These are phyloP conservation scores for Ruellia speciosa DNA, from an alignment of 305 asterid species.

Conservation along the genomic window DNA sequence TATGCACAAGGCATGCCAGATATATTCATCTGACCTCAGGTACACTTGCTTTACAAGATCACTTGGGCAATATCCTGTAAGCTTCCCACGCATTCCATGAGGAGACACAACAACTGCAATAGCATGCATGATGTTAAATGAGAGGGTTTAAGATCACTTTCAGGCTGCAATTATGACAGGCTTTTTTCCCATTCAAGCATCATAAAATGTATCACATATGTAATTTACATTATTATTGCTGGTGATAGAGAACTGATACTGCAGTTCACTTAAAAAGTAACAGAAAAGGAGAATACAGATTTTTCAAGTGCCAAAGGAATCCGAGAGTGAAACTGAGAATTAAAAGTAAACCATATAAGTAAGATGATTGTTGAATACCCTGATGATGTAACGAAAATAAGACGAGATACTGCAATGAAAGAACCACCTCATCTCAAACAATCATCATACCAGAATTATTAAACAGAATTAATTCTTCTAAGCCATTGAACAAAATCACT, in stretches of 20 bases:
- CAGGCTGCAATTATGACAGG: slow-evolving; percentile 9
- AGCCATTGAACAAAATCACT: neutral
- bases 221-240: neutral
- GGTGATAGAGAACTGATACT: no score
- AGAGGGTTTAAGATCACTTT: slow-evolving; percentile 17
- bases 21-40: slow-evolving; percentile 50
- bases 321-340: no score
- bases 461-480: neutral
- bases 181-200: slow-evolving; percentile 15
- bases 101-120: slow-evolving; percentile 86
- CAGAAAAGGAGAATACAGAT: no score
- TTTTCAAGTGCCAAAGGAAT: no score
- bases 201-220: slow-evolving; percentile 4
- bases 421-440: neutral
- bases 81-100: slow-evolving; percentile 97
- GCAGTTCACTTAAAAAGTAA: neutral
- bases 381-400: no score
- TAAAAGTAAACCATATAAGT: no score
- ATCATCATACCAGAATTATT: neutral
- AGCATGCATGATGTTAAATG: slow-evolving; percentile 19
- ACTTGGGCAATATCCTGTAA: slow-evolving; percentile 81
- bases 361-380: no score
- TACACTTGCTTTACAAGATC: slow-evolving; percentile 97
- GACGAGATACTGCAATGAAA: neutral
- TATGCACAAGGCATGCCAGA: slow-evolving; percentile 10